Percentiles rank a stretch among this genome's conserved stretches.
phyloP scores from a whole-genome alignment of 768 basidiomycete species.

The Albatrellus ellisii region DNA sequence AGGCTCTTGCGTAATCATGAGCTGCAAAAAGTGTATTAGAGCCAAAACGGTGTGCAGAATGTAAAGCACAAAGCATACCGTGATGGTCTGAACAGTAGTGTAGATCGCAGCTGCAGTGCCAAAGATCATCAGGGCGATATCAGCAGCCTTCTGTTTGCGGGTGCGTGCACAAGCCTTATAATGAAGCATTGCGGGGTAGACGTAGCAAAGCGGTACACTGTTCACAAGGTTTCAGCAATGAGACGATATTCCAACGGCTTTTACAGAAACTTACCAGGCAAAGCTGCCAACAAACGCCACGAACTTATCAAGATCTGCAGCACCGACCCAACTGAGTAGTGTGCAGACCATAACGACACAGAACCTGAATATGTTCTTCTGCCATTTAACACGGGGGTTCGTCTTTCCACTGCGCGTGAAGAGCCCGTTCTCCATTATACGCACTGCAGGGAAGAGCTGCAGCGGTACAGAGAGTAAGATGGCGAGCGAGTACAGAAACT shows the following conservation, averaged over 20 bases:
- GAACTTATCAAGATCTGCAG: conserved; percentile 88
- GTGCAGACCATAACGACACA: conserved; percentile 67
- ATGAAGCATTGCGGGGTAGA: conserved; percentile 90
- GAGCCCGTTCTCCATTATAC: conserved; percentile 93
- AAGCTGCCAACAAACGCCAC: conserved; percentile 88
- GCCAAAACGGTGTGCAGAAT: not conserved
- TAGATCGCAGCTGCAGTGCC: conserved; percentile 61
- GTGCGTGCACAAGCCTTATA: conserved; percentile 78
- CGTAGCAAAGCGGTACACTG: conserved; percentile 87
- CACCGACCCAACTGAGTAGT: conserved; percentile 71
- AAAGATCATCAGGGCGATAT: conserved; percentile 66
- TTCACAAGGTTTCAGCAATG: not conserved
- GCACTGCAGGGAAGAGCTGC: conserved; percentile 94
- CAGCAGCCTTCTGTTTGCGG: conserved; percentile 44
- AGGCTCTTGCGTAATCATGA: conserved; percentile 7
- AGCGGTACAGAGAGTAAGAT: conserved; percentile 88
- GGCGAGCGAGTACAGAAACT: conserved; percentile 83
- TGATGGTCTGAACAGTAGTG: conserved; percentile 70
- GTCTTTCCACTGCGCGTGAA: conserved; percentile 83
- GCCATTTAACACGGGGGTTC: conserved; percentile 80
- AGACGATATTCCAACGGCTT: not conserved
- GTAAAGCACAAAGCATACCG: conserved; percentile 26
- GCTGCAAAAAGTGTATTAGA: conserved; percentile 2
- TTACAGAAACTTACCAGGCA: conserved; percentile 55
- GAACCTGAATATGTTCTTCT: conserved; percentile 86